Percentiles rank a stretch among this genome's conserved stretches.
Conservation (phyloP, 768 basidiomycete species). For the Russula foetens region DNA sequence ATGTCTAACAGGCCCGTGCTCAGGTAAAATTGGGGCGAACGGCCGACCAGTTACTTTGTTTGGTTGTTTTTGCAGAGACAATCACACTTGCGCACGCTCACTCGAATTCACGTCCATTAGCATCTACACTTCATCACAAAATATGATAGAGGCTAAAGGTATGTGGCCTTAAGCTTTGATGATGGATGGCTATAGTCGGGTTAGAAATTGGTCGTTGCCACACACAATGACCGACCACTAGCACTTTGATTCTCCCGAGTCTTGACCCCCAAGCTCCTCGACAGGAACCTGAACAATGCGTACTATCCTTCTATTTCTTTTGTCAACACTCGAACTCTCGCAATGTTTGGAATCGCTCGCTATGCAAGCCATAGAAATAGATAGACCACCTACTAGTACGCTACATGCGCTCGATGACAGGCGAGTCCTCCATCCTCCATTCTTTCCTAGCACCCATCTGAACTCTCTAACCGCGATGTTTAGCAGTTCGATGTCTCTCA, state of each 20-base stretch:
- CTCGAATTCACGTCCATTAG: no score
- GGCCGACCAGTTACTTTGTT: no score
- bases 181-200: no score
- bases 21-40: no score
- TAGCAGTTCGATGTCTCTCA: no score
- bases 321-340: background rate
- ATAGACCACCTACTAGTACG: background rate
- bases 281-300: background rate
- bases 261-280: background rate
- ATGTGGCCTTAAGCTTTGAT: background rate
- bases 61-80: no score
- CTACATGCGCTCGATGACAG: background rate
- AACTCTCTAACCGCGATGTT: no score
- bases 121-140: no score
- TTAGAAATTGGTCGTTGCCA: background rate
- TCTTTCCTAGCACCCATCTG: background rate
- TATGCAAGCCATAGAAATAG: background rate
- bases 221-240: background rate
- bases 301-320: background rate
- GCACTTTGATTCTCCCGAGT: background rate
- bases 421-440: background rate
- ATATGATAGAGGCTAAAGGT: no score
- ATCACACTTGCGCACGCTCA: no score
- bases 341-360: background rate
- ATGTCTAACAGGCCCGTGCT: no score